Conservation (phyloP, 106 monocot genomes). For the Dendrobium chrysotoxum region DNA sequence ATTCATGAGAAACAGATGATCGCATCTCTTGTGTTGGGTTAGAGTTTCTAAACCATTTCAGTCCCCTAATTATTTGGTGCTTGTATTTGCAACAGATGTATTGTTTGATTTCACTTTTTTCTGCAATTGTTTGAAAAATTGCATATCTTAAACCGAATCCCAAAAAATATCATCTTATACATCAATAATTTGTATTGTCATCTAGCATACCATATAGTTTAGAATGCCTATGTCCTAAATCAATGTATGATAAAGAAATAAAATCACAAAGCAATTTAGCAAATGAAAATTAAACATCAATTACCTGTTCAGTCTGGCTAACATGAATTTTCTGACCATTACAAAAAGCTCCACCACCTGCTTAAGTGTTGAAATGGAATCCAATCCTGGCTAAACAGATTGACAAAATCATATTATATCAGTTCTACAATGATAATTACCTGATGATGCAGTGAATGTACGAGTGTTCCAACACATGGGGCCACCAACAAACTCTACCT, state of each 20-base stretch:
- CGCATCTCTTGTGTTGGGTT: background rate
- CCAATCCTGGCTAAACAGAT: constrained; percentile 3
- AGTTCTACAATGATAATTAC: constrained; percentile 21
- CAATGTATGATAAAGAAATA: background rate
- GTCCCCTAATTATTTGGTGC: background rate
- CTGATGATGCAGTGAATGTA: constrained; percentile 65
- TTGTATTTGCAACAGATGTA: background rate
- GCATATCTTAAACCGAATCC: background rate
- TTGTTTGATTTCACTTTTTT: background rate
- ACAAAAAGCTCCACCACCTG: constrained; percentile 96
- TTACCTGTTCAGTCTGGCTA: constrained; percentile 77
- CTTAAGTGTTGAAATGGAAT: background rate
- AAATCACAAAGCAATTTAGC: background rate
- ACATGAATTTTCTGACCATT: constrained; percentile 97
- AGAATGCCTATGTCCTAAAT: background rate
- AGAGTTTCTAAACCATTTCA: background rate
- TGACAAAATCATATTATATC: constrained; percentile 1
- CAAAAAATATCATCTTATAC: background rate
- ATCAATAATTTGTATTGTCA: background rate
- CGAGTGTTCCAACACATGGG: constrained; percentile 99
- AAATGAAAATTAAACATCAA: background rate
- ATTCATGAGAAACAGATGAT: background rate
- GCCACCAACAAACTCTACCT: constrained; percentile 98
- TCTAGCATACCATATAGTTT: background rate
- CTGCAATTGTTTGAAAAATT: background rate